Conservation (phyloP, 208 protist species). For the Acanthamoeba comandoni region DNA sequence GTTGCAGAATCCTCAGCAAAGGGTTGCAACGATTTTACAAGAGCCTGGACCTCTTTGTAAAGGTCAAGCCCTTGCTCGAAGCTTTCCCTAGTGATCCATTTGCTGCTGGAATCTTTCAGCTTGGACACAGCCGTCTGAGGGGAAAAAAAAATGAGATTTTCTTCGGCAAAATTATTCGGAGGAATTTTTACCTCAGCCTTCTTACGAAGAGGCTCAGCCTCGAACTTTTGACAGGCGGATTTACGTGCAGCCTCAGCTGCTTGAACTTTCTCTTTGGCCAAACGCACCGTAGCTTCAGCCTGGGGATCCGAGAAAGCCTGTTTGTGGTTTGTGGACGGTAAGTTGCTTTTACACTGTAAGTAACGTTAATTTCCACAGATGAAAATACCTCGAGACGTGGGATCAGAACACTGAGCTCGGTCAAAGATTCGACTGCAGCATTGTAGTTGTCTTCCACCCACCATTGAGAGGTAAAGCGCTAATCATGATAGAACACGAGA, state of each 20-base stretch:
- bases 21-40: conserved; percentile 35
- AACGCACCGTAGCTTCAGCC: conserved; percentile 52
- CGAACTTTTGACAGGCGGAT: conserved; percentile 58
- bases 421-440: neutral
- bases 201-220: conserved; percentile 58
- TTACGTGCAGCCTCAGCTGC: conserved; percentile 54
- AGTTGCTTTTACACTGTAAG: neutral
- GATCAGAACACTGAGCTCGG: conserved; percentile 16
- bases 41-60: conserved; percentile 21
- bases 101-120: conserved; percentile 22
- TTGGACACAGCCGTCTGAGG: neutral
- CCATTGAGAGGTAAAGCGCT: conserved; percentile 49
- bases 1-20: conserved; percentile 46
- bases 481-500: neutral
- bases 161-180: neutral
- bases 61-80: conserved; percentile 54
- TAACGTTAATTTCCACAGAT: neutral
- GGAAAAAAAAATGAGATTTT: neutral
- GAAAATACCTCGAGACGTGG: conserved; percentile 32
- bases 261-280: conserved; percentile 68
- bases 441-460: conserved; percentile 54
- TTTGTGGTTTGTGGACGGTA: neutral
- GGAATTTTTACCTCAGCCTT: conserved; percentile 37
- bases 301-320: conserved; percentile 36
- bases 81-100: conserved; percentile 59